phyloP scores from a whole-genome alignment of 768 basidiomycete genomes.

The Trametes sanguinea region DNA sequence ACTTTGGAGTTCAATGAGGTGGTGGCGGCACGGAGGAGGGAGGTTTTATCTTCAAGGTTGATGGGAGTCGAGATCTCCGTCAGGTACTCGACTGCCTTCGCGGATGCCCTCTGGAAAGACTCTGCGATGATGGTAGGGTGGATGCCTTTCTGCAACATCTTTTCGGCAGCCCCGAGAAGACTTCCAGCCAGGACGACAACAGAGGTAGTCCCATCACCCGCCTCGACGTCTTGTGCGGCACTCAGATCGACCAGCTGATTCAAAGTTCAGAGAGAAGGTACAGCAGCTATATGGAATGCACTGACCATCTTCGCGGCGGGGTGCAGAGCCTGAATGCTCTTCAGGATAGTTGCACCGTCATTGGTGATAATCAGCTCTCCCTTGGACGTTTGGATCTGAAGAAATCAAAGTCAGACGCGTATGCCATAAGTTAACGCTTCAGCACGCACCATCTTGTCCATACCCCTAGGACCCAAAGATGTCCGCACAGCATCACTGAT shows the following conservation, averaged over 20 bases:
- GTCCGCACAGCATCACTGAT: conserved; percentile 98
- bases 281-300: conserved; percentile 5
- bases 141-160: conserved; percentile 94
- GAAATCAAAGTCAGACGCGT: neutral
- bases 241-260: conserved; percentile 92
- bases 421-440: neutral
- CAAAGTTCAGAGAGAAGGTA: neutral
- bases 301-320: conserved; percentile 97
- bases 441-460: conserved; percentile 94
- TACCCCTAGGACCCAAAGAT: conserved; percentile 93
- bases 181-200: conserved; percentile 97
- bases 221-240: conserved; percentile 96
- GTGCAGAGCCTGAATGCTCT: conserved; percentile 93
- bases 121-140: conserved; percentile 98
- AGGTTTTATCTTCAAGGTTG: conserved; percentile 83
- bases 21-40: conserved; percentile 87
- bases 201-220: conserved; percentile 96
- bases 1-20: conserved; percentile 98
- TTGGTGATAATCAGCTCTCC: conserved; percentile 98
- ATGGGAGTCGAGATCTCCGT: conserved; percentile 92
- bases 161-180: conserved; percentile 92
- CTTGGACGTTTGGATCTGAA: conserved; percentile 91
- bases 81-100: conserved; percentile 91
- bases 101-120: conserved; percentile 89
- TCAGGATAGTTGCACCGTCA: conserved; percentile 97